Evolutionary conservation across 768 basidiomycete species (phyloP).

Genomic region (Termitomyces sp.): DNA sequence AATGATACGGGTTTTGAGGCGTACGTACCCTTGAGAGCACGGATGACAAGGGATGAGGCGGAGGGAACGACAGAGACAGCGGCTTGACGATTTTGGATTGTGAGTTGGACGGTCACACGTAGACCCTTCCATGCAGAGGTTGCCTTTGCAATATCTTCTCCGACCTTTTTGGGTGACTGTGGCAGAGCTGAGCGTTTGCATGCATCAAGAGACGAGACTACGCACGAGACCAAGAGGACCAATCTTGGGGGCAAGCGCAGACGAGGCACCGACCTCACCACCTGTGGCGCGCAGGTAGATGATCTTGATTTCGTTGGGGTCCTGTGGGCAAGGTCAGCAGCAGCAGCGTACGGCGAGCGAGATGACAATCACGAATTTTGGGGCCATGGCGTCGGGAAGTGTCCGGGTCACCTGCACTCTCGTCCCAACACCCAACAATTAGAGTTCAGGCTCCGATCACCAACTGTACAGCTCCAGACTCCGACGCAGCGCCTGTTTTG

Average conservation of each 20-base stretch:
- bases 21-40: conserved; percentile 90
- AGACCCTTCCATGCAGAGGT: conserved; percentile 99
- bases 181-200: conserved; percentile 15
- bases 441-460: conserved; percentile 50
- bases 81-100: conserved; percentile 99
- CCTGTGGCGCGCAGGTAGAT: conserved; percentile 98
- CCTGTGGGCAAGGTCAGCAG: conserved; percentile 38
- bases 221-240: conserved; percentile 98
- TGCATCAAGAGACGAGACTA: conserved; percentile 6
- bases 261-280: conserved; percentile 99
- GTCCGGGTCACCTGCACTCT: conserved; percentile 18
- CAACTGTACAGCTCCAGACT: conserved; percentile 50
- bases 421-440: conserved; percentile 19
- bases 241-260: conserved; percentile 98
- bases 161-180: conserved; percentile 99
- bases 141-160: conserved; percentile 99
- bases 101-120: conserved; percentile 97
- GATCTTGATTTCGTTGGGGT: conserved; percentile 98
- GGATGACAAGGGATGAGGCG: conserved; percentile 95
- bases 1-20: not conserved
- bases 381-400: conserved; percentile 53
- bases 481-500: conserved; percentile 24
- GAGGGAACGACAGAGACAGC: conserved; percentile 94
- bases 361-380: conserved; percentile 59
- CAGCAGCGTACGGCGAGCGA: not conserved